Conservation (phyloP, 2,329 filamentous ascomycete species). For the Gaeumannomyces sp. region DNA sequence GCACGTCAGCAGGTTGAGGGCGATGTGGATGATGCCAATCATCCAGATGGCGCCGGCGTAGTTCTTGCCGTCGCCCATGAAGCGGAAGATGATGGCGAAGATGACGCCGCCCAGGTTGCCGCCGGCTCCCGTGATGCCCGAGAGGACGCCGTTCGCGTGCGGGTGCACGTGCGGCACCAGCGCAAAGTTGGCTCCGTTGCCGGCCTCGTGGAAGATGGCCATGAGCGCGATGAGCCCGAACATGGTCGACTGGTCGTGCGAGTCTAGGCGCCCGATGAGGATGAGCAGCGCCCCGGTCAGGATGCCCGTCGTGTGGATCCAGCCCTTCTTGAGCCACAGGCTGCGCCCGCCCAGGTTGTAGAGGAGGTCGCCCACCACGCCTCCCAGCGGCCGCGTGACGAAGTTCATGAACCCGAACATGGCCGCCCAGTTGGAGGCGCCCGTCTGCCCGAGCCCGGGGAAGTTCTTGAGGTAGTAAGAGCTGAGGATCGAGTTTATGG, state of each 20-base stretch:
- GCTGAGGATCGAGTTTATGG: conserved; percentile 54
- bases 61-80: conserved; percentile 53
- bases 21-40: conserved; percentile 70
- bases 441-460: conserved; percentile 48
- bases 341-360: conserved; percentile 31
- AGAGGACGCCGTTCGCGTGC: conserved; percentile 70
- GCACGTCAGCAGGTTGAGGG: conserved; percentile 56
- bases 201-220: conserved; percentile 77
- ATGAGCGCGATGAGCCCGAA: conserved; percentile 71
- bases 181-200: conserved; percentile 81
- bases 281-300: conserved; percentile 55
- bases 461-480: conserved; percentile 56
- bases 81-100: conserved; percentile 79
- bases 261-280: conserved; percentile 56
- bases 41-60: conserved; percentile 74
- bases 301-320: conserved; percentile 57
- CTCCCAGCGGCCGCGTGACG: conserved; percentile 59
- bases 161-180: conserved; percentile 84
- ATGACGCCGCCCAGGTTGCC: conserved; percentile 83
- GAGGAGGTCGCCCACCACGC: conserved; percentile 46
- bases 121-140: conserved; percentile 69
- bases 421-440: conserved; percentile 55
- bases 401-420: conserved; percentile 74
- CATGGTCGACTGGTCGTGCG: conserved; percentile 57
- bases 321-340: conserved; percentile 45